These are phyloP conservation scores for Kodamaea hsintzibuensis DNA, from an alignment of 805 yeast species.

Conservation along the genomic window DNA sequence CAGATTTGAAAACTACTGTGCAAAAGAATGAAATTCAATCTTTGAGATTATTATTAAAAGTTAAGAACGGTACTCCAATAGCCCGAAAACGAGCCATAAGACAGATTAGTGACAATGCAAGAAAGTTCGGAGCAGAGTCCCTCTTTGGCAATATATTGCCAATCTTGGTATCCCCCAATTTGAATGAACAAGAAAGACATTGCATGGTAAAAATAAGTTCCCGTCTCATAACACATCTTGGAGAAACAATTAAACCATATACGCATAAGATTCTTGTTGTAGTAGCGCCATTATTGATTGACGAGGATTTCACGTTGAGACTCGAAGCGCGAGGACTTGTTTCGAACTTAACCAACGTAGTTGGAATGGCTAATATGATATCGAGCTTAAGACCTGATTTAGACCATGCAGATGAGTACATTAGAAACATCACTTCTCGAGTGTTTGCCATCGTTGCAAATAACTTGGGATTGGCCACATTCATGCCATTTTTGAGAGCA, in stretches of 20 bases:
- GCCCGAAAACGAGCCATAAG: constrained; percentile 71
- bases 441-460: constrained; percentile 83
- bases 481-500: constrained; percentile 80
- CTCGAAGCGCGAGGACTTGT: constrained; percentile 79
- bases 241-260: constrained; percentile 66
- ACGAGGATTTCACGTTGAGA: constrained; percentile 74
- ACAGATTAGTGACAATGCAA: constrained; percentile 62
- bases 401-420: constrained; percentile 78
- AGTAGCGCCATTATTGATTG: constrained; percentile 75
- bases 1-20: constrained; percentile 41
- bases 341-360: constrained; percentile 72
- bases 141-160: constrained; percentile 76
- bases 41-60: constrained; percentile 60
- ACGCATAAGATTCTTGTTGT: constrained; percentile 73
- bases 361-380: constrained; percentile 81
- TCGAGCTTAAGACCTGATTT: constrained; percentile 78
- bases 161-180: constrained; percentile 63
- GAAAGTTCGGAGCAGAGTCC: constrained; percentile 64
- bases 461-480: constrained; percentile 68
- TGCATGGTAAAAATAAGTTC: constrained; percentile 74
- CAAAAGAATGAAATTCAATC: constrained; percentile 63
- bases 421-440: constrained; percentile 72
- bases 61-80: constrained; percentile 76
- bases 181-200: constrained; percentile 84
- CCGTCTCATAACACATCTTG: constrained; percentile 65